Conservation (phyloP, 306 rosid species). For the Prosopis cineraria region DNA sequence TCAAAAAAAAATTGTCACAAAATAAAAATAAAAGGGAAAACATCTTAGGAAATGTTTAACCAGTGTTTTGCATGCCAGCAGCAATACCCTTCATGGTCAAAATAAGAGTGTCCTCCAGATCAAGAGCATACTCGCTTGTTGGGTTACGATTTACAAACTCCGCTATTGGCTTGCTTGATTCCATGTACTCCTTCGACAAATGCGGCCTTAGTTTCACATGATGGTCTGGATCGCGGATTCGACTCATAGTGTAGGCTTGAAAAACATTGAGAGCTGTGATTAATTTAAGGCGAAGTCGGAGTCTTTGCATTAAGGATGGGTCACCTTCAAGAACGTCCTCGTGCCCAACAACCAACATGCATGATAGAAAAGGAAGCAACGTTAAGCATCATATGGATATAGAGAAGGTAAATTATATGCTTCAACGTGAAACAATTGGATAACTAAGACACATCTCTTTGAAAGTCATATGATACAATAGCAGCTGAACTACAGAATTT, state of each 20-base stretch:
- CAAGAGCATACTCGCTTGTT: constrained; percentile 87
- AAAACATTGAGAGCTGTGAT: constrained; percentile 84
- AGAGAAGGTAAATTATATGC: no score
- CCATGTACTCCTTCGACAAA: constrained; percentile 75
- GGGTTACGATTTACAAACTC: constrained; percentile 95
- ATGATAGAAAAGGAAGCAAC: not conserved
- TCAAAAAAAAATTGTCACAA: no score
- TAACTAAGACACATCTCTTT: no score
- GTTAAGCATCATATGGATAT: not conserved
- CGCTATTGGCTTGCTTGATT: constrained; percentile 84
- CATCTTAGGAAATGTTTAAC: constrained; percentile 39
- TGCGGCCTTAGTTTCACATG: constrained; percentile 72
- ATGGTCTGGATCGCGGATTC: constrained; percentile 81
- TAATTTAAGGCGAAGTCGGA: constrained; percentile 85
- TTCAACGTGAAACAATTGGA: no score
- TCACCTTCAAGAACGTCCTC: constrained; percentile 87
- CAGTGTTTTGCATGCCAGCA: constrained; percentile 98
- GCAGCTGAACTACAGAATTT: not conserved
- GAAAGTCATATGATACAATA: no score
- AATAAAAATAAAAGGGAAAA: no score
- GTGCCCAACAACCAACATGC: constrained; percentile 79
- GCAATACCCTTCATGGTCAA: constrained; percentile 99
- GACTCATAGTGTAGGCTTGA: constrained; percentile 89
- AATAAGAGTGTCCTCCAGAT: constrained; percentile 94
- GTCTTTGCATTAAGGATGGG: constrained; percentile 92